Evolutionary conservation across 257 asterid species (phyloP).

Genomic region (Fraxinus excelsior): DNA sequence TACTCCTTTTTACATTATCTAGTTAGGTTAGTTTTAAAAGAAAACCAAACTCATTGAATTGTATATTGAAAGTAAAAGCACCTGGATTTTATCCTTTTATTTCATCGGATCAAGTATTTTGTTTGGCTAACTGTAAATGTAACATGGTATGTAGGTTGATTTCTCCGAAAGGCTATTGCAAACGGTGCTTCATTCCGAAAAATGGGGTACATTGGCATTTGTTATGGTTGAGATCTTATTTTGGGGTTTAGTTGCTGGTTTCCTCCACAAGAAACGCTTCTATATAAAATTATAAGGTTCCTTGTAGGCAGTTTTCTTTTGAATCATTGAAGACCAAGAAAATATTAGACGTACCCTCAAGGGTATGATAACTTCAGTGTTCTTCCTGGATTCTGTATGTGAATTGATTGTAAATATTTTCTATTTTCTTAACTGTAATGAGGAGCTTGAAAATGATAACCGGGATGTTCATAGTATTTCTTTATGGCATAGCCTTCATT

Average conservation of each 20-base stretch:
- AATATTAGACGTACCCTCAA: not conserved
- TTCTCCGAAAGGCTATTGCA: conserved; percentile 53
- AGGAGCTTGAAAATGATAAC: not conserved
- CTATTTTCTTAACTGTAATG: not conserved
- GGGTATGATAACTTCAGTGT: not conserved
- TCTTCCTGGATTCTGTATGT: not conserved
- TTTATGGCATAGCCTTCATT: not conserved
- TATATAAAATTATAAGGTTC: conserved; percentile 51
- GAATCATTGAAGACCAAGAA: not conserved
- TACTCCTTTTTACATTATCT: not conserved
- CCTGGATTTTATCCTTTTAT: not conserved
- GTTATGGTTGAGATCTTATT: conserved; percentile 74
- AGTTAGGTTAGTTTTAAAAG: not conserved
- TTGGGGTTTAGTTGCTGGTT: conserved; percentile 76
- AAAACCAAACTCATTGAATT: not conserved
- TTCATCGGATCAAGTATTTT: not conserved
- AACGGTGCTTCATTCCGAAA: conserved; percentile 47
- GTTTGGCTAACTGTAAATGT: not conserved
- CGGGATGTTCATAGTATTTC: not conserved
- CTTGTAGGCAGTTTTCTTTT: not conserved
- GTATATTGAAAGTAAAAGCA: not conserved
- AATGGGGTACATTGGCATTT: conserved; percentile 75
- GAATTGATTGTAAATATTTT: not conserved
- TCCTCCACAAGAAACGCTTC: conserved; percentile 67
- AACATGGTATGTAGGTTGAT: conserved; percentile 51